Conservation (phyloP, 306 rosid genomes). For the Alnus glutinosa region DNA sequence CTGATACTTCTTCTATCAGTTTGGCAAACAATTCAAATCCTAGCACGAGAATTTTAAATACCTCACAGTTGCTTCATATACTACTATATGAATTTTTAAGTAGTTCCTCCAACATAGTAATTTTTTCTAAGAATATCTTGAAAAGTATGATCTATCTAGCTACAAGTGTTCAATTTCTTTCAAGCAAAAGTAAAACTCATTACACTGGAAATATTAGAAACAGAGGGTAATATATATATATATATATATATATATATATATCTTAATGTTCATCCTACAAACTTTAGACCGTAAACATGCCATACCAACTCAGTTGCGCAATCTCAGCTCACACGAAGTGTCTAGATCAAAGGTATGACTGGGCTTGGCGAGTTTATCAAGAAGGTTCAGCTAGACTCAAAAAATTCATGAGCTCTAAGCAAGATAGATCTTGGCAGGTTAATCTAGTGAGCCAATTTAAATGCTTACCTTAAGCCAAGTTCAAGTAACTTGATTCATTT, state of each 20-base stretch:
- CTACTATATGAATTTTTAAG: neutral
- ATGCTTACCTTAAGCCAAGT: neutral
- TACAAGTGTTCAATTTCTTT: neutral
- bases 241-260: too few relatives aligned
- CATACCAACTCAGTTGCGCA: slow-evolving; percentile 2
- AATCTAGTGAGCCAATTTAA: slow-evolving; percentile 5
- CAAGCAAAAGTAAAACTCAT: neutral
- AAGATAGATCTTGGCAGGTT: neutral
- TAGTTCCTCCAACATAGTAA: neutral
- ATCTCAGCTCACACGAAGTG: neutral
- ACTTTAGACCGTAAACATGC: neutral
- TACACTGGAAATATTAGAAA: neutral
- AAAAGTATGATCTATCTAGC: neutral
- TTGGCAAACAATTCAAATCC: neutral
- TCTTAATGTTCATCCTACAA: neutral
- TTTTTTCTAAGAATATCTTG: neutral
- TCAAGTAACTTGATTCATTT: neutral
- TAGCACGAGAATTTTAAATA: neutral
- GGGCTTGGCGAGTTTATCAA: neutral
- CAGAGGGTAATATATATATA: neutral
- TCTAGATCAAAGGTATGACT: neutral
- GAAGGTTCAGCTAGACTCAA: neutral
- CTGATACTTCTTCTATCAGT: neutral
- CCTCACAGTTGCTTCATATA: neutral
- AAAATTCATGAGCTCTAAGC: neutral